A percentile compares a stretch with the other conserved stretches of the same genome.
Evolutionary conservation across 805 yeast species (phyloP).

Genomic region (Pichia cephalocereana): DNA sequence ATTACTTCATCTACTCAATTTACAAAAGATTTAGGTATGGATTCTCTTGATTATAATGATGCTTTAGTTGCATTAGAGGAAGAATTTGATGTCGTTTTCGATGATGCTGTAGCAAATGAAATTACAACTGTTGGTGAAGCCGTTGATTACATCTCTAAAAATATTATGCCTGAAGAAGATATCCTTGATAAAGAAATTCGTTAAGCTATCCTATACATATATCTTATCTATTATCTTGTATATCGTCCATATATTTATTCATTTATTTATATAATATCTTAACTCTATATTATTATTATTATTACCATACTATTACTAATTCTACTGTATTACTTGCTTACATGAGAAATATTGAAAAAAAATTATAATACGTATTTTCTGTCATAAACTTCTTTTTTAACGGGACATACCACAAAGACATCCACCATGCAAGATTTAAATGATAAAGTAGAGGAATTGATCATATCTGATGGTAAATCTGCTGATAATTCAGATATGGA

Average conservation of each 20-base stretch:
- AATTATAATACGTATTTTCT: no score
- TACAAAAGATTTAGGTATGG: conserved; percentile 73
- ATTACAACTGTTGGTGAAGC: conserved; percentile 55
- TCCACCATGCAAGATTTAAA: background rate
- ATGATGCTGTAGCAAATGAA: conserved; percentile 42
- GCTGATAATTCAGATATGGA: background rate
- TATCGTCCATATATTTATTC: background rate
- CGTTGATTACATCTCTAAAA: conserved; percentile 40
- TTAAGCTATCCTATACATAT: conserved; percentile 11
- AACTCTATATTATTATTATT: no score
- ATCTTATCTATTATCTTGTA: background rate
- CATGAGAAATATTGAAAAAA: no score
- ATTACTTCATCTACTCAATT: conserved; percentile 37
- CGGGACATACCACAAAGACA: no score
- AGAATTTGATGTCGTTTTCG: conserved; percentile 47
- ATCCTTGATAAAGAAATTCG: conserved; percentile 29
- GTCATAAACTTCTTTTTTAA: no score
- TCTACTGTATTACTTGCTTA: no score
- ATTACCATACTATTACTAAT: no score
- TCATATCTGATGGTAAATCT: background rate
- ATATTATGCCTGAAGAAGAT: conserved; percentile 27
- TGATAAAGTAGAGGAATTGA: background rate
- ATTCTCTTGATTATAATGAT: conserved; percentile 91
- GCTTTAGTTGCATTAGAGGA: conserved; percentile 95
- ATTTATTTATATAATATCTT: no score